Conservation (phyloP, 371 early-diverging fungal genomes). For the Mortierella sp. region DNA sequence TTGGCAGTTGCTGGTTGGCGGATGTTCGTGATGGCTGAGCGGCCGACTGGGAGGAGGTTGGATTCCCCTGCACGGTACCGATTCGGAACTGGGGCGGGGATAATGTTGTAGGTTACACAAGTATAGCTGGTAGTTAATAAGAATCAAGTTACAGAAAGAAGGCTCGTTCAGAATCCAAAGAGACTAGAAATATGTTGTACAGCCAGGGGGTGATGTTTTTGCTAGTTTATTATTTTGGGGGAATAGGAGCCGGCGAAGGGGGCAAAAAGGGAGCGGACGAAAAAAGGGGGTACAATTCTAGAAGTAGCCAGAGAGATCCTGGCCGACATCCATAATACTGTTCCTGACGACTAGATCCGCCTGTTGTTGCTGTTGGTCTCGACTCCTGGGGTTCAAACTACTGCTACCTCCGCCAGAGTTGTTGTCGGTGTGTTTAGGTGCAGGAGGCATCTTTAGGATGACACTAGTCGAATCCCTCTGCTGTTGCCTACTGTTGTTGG, state of each 20-base stretch:
- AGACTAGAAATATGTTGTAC: no score
- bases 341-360: slow-evolving; percentile 7
- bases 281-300: background rate
- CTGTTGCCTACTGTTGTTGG: background rate
- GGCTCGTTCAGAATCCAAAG: no score
- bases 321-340: slow-evolving; percentile 34
- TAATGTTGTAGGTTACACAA: no score
- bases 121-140: no score
- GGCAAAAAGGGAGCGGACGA: background rate
- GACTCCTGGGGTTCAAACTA: background rate
- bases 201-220: background rate
- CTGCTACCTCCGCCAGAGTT: background rate
- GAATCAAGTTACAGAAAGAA: no score
- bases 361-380: background rate
- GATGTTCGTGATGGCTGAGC: background rate
- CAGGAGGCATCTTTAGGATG: slow-evolving; percentile 31
- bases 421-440: slow-evolving; percentile 18
- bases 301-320: slow-evolving; percentile 34
- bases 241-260: background rate
- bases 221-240: background rate
- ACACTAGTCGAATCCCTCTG: slow-evolving; percentile 18
- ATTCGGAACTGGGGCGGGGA: background rate
- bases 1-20: background rate
- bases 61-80: background rate
- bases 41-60: background rate